Evolutionary conservation across 73 alveolate species (phyloP), one percentile per base, ranked within the genome.

Genomic region (Paramecium sexaurelia): DNA sequence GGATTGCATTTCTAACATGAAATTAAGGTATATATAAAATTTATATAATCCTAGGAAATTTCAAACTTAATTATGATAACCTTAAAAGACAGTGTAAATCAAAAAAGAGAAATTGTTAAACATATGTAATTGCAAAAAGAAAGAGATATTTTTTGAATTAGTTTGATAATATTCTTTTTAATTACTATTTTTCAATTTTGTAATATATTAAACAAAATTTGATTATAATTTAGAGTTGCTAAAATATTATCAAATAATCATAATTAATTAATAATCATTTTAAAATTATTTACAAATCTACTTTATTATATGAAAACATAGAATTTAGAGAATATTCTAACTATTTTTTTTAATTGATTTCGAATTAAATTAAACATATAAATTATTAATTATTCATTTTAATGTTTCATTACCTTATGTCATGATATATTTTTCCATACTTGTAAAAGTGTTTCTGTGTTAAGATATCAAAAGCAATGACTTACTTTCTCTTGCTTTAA

Each of bases 1-100:
- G 56, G 24, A 27, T 17, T 71, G 17, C 86, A 71, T 36, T 71
- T 71, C 33, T 5, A 29, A 33, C 86, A 71, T 71, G 86, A 71
- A n/a, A 33, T 71, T 35, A 71, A 37, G 35, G 86, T 61, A 61
- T 22, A 17, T n/a, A 56, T 56, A 2, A 26, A 7, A 51, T 51
- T 51, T 51, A 51, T 0, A 4, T n/a, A 51, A 51, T 4, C 56
- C 11, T 51, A 51, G 67, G 67, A 51, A 51, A 51, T 51, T 17
- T 51, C 67, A 3, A 51, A 51, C 13, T 20, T 51, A 17, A 51
- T 51, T 5, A 51, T 51, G 67, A 51, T 51, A 51, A 51, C 67
- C 3, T 51, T 51, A 51, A 51, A 51, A 51, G 67, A 51, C 15
- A 51, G 67, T 51, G 67, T 51, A 51, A 51, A 51, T 51, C 17